Percentiles rank a stretch among this genome's conserved stretches.
Evolutionary conservation across 2,329 filamentous ascomycete genomes (phyloP).

Genomic region (Metarhizium brunneum): DNA sequence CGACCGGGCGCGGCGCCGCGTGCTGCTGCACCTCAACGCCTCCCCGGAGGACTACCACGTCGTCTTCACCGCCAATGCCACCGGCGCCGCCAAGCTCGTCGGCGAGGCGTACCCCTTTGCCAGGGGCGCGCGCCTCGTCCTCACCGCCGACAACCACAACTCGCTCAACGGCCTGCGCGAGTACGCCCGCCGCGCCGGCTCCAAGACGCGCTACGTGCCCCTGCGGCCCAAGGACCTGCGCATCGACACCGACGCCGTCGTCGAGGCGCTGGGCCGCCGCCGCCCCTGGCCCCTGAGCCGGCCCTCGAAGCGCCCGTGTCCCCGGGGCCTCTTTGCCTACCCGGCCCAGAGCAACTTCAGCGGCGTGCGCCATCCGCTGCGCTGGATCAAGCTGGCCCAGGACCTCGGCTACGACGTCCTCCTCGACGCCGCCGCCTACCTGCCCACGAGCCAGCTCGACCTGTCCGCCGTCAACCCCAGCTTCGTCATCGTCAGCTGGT

Average conservation of each 20-base stretch:
- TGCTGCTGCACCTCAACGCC: conserved; percentile 25
- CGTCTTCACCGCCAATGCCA: conserved; percentile 31
- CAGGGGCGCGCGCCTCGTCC: conserved; percentile 16
- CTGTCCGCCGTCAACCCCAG: conserved; percentile 24
- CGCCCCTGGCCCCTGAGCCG: not conserved
- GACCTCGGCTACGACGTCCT: conserved; percentile 28
- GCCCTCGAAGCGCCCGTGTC: not conserved
- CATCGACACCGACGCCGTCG: conserved; percentile 16
- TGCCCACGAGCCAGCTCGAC: conserved; percentile 27
- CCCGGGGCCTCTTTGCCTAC: conserved; percentile 30
- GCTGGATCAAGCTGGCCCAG: conserved; percentile 26
- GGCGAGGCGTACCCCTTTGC: conserved; percentile 29
- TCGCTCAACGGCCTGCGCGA: conserved; percentile 30
- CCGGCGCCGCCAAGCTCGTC: conserved; percentile 27
- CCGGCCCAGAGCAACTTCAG: conserved; percentile 37
- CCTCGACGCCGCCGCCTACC: conserved; percentile 29
- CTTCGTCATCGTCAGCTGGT: conserved; percentile 30
- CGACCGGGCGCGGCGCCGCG: conserved; percentile 19
- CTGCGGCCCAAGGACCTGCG: conserved; percentile 17
- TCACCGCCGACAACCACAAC: conserved; percentile 33
- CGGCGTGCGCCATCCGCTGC: conserved; percentile 31
- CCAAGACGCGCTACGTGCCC: conserved; percentile 22
- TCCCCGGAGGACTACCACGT: conserved; percentile 27
- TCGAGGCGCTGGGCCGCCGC: conserved; percentile 13
- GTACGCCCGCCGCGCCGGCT: conserved; percentile 19